phyloP scores from a whole-genome alignment of 2,329 filamentous ascomycete genomes.

The Thielaviopsis populi region DNA sequence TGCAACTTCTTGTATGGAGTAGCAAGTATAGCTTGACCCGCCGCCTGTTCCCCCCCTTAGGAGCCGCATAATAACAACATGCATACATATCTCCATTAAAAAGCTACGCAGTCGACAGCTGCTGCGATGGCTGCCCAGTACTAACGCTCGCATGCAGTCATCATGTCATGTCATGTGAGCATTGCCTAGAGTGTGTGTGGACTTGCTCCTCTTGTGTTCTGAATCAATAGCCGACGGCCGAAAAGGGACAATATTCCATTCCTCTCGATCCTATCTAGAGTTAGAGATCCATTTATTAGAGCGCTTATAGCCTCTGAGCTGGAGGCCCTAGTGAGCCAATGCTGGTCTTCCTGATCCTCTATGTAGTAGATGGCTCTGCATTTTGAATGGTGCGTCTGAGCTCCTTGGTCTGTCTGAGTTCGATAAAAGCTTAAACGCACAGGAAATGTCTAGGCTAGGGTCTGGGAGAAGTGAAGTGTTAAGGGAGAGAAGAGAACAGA shows the following conservation, averaged over 20 bases:
- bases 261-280: neutral
- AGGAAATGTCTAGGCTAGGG: neutral
- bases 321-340: neutral
- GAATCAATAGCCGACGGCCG: neutral
- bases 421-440: neutral
- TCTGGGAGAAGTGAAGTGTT: neutral
- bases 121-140: neutral
- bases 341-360: neutral
- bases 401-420: neutral
- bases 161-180: neutral
- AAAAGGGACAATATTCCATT: neutral
- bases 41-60: neutral
- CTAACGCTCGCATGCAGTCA: neutral
- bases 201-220: neutral
- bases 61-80: neutral
- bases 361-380: neutral
- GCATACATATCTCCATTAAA: neutral
- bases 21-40: neutral
- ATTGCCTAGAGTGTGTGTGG: neutral
- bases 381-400: constrained; percentile 4
- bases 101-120: neutral
- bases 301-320: neutral
- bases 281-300: constrained; percentile 16
- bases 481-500: neutral
- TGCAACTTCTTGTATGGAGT: neutral